A percentile compares a stretch with the other conserved stretches of the same genome.
phyloP scores from a whole-genome alignment of 1,284 basidiomycete species.

The Ustanciosporium gigantosporum region DNA sequence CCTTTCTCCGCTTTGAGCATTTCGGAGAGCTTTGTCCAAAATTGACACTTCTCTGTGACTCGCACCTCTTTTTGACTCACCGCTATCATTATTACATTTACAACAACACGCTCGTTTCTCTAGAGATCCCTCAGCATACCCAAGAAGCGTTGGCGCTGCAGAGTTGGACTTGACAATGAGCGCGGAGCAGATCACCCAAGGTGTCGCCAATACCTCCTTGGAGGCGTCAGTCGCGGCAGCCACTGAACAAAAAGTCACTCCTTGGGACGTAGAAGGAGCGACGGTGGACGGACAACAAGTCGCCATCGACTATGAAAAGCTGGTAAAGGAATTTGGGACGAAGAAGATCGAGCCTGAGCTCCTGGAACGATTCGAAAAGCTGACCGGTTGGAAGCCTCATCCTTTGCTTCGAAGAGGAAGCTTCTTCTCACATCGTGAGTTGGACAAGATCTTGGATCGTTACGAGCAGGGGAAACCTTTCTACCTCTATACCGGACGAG shows the following conservation, averaged over 20 bases:
- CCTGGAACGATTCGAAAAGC: conserved; percentile 83
- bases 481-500: conserved; percentile 96
- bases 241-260: conserved; percentile 81
- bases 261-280: conserved; percentile 96
- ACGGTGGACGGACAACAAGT: conserved; percentile 83
- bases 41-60: too few species aligned
- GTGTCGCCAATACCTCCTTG: conserved; percentile 39
- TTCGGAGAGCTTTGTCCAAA: too few species aligned
- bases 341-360: conserved; percentile 76
- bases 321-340: conserved; percentile 92
- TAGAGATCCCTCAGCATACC: too few species aligned
- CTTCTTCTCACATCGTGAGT: conserved; percentile 97
- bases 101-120: too few species aligned
- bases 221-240: conserved; percentile 28
- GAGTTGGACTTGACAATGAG: conserved; percentile 14
- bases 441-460: conserved; percentile 89
- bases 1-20: too few species aligned
- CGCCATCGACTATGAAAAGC: conserved; percentile 86
- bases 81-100: too few species aligned
- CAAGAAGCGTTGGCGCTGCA: too few species aligned
- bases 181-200: conserved; percentile 37
- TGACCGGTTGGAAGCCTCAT: conserved; percentile 91
- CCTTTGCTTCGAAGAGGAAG: conserved; percentile 85
- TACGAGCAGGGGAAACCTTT: conserved; percentile 97
- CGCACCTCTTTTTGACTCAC: too few species aligned